These are phyloP conservation scores for Xeromyces bisporus DNA, from an alignment of 495 filamentous ascomycete genomes.

Conservation along the genomic window DNA sequence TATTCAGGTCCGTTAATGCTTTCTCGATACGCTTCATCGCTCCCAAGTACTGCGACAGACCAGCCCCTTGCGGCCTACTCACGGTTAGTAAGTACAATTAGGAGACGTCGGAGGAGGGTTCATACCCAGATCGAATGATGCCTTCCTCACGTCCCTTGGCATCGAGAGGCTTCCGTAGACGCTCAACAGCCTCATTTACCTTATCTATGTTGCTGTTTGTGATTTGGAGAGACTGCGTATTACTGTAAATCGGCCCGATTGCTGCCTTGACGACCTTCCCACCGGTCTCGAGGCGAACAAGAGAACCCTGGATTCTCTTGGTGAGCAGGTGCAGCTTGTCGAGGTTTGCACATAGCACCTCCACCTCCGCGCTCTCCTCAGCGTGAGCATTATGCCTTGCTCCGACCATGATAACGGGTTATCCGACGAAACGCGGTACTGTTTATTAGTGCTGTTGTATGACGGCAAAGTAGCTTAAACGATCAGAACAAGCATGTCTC, in stretches of 20 bases:
- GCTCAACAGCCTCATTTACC: constrained; percentile 71
- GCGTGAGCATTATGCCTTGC: constrained; percentile 38
- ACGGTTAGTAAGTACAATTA: constrained; percentile 5
- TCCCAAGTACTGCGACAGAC: constrained; percentile 68
- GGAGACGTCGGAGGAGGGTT: neutral
- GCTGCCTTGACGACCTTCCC: constrained; percentile 83
- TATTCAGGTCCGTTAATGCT: constrained; percentile 61
- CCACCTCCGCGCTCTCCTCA: constrained; percentile 58
- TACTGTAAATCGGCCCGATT: constrained; percentile 81
- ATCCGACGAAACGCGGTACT: constrained; percentile 4
- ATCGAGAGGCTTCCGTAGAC: constrained; percentile 72
- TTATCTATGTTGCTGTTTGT: constrained; percentile 79
- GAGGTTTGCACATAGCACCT: constrained; percentile 48
- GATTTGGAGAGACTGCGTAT: constrained; percentile 73
- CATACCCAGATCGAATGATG: constrained; percentile 69
- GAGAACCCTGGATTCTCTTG: constrained; percentile 82
- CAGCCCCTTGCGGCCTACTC: constrained; percentile 53
- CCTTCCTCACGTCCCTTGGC: constrained; percentile 76
- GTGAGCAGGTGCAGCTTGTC: constrained; percentile 56
- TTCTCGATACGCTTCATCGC: constrained; percentile 78
- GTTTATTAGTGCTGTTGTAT: no score
- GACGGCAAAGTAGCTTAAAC: no score
- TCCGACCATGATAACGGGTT: constrained; percentile 26
- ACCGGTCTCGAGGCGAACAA: constrained; percentile 67
- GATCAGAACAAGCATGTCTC: no score